These are phyloP conservation scores for Alternaria sp. DNA, from an alignment of 2,329 filamentous ascomycete species.

Conservation along the genomic window DNA sequence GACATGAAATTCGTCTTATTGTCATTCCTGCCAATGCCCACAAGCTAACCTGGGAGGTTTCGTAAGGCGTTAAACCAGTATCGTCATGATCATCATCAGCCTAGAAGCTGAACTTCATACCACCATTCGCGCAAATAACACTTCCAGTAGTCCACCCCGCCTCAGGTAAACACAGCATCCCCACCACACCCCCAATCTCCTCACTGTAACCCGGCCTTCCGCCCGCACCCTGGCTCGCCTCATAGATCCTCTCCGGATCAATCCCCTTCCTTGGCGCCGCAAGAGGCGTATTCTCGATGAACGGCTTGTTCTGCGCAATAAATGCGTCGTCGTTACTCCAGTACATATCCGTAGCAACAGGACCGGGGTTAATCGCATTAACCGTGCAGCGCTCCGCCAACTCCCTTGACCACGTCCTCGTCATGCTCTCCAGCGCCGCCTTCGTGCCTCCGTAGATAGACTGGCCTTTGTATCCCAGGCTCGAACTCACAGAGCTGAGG, in stretches of 20 bases:
- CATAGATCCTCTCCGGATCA: conserved; percentile 64
- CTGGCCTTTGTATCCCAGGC: conserved; percentile 64
- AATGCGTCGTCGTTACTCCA: conserved; percentile 62
- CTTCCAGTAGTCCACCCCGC: conserved; percentile 80
- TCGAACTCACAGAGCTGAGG: conserved; percentile 64
- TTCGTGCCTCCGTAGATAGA: conserved; percentile 71
- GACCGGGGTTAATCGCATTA: conserved; percentile 70
- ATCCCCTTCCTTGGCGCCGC: conserved; percentile 65
- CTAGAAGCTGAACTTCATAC: conserved; percentile 59
- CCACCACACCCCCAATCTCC: conserved; percentile 78
- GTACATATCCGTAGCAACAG: conserved; percentile 70
- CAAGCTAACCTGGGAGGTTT: no score
- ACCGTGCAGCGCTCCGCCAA: conserved; percentile 67
- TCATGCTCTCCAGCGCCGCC: conserved; percentile 72
- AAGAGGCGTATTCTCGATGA: conserved; percentile 69
- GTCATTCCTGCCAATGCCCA: not conserved
- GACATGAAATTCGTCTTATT: not conserved
- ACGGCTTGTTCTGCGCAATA: conserved; percentile 64
- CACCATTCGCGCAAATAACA: conserved; percentile 81
- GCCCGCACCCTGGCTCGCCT: conserved; percentile 55
- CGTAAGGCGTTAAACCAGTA: no score
- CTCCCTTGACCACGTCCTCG: conserved; percentile 70
- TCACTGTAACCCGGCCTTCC: conserved; percentile 65
- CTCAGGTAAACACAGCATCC: conserved; percentile 75
- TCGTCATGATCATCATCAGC: no score